phyloP scores from a whole-genome alignment of 805 yeast species.

The Ogataea siamensis region DNA sequence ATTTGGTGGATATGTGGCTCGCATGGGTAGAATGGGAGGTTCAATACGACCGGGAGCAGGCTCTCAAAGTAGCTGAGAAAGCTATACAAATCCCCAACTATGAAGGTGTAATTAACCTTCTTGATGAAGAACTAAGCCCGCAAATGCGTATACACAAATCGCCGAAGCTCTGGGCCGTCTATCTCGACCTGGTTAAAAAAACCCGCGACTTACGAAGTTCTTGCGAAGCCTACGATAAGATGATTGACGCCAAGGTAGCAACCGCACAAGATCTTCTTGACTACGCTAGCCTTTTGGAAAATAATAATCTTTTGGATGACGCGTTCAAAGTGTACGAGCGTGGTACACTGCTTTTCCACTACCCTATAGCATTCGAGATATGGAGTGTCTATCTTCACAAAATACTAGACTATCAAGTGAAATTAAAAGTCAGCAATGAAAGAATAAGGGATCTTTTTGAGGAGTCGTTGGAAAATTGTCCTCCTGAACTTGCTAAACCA shows the following conservation, averaged over 20 bases:
- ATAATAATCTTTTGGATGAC: constrained; percentile 43
- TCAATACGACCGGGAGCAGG: constrained; percentile 43
- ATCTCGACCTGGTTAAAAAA: constrained; percentile 67
- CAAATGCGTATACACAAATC: constrained; percentile 62
- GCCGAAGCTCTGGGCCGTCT: constrained; percentile 66
- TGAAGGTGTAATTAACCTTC: constrained; percentile 27
- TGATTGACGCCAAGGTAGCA: constrained; percentile 58
- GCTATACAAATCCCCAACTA: constrained; percentile 31
- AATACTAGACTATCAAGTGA: constrained; percentile 36
- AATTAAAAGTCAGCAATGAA: constrained; percentile 42
- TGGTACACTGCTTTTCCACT: constrained; percentile 60
- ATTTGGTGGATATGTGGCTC: constrained; percentile 67
- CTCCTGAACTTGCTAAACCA: constrained; percentile 44
- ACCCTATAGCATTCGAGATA: constrained; percentile 62
- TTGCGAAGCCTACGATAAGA: constrained; percentile 47
- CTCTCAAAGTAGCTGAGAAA: constrained; percentile 36
- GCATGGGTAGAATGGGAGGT: constrained; percentile 73
- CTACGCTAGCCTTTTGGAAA: constrained; percentile 61
- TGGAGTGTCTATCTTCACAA: constrained; percentile 68
- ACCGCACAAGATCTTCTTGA: constrained; percentile 66
- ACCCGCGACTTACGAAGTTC: constrained; percentile 42
- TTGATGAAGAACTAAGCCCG: constrained; percentile 46
- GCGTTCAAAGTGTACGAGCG: constrained; percentile 63
- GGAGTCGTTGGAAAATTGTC: constrained; percentile 54
- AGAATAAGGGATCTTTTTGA: constrained; percentile 74